Evolutionary conservation across 2,329 filamentous ascomycete genomes (phyloP).

Genomic region (Cytospora schulzeri): DNA sequence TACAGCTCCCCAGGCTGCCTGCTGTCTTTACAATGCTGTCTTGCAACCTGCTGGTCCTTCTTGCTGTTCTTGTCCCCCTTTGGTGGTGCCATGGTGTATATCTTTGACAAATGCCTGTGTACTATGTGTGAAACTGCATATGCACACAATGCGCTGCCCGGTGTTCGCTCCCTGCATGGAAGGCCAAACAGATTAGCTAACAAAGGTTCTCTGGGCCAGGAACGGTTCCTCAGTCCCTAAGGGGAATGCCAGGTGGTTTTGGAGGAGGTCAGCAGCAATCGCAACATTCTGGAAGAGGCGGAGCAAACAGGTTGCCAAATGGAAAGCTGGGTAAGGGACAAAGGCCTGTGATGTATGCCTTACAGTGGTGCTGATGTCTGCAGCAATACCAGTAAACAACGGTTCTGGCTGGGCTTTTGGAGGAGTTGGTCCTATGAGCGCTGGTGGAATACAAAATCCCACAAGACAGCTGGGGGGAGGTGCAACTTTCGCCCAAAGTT

Average conservation of each 20-base stretch:
- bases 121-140: conserved; percentile 2
- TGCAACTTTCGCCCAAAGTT: conserved; percentile 67
- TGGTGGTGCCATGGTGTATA: not conserved
- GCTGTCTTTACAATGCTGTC: not conserved
- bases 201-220: conserved; percentile 40
- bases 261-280: conserved; percentile 61
- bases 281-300: conserved; percentile 56
- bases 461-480: conserved; percentile 59
- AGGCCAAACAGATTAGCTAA: conserved; percentile 21
- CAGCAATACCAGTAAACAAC: conserved; percentile 47
- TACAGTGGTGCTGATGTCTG: conserved; percentile 26
- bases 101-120: not conserved
- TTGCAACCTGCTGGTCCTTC: not conserved
- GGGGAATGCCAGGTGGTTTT: conserved; percentile 64
- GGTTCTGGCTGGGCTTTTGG: conserved; percentile 64
- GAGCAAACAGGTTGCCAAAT: conserved; percentile 63
- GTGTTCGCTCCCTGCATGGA: not conserved
- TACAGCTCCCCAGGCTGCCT: not conserved
- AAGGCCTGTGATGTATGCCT: conserved; percentile 9
- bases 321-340: conserved; percentile 62
- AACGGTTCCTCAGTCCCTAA: conserved; percentile 63
- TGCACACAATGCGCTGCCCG: not conserved
- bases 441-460: conserved; percentile 53
- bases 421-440: conserved; percentile 61
- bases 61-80: no score